These are phyloP conservation scores for Penicillium turbatum DNA, from an alignment of 495 filamentous ascomycete species.

Conservation along the genomic window DNA sequence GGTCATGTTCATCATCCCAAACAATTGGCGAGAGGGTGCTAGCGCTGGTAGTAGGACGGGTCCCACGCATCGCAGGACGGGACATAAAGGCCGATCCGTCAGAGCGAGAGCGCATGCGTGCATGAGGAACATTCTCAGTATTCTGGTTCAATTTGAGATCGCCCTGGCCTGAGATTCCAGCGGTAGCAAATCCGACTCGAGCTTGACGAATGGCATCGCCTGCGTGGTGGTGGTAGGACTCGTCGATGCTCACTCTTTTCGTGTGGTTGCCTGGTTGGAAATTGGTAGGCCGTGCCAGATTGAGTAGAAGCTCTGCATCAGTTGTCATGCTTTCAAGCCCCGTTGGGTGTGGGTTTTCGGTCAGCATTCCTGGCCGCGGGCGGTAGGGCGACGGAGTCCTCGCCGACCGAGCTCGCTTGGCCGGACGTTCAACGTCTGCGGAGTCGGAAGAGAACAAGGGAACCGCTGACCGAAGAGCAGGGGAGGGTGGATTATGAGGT, in stretches of 20 bases:
- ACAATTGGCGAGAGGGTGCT: constrained; percentile 35
- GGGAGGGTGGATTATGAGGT: constrained; percentile 33
- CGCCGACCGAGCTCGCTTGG: constrained; percentile 60
- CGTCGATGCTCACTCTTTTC: constrained; percentile 40
- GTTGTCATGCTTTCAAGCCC: constrained; percentile 44
- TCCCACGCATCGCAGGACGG: constrained; percentile 35
- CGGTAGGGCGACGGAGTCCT: constrained; percentile 48
- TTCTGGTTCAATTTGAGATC: constrained; percentile 14
- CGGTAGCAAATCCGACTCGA: constrained; percentile 20
- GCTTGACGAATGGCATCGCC: constrained; percentile 23
- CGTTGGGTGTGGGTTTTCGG: constrained; percentile 41
- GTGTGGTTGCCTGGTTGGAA: constrained; percentile 27
- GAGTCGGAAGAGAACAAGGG: constrained; percentile 34
- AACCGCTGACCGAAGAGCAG: constrained; percentile 22
- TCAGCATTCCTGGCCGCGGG: constrained; percentile 31
- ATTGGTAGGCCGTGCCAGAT: constrained; percentile 41
- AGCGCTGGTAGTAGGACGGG: constrained; percentile 42
- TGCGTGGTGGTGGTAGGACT: constrained; percentile 26
- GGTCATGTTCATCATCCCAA: constrained; percentile 37
- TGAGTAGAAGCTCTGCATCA: constrained; percentile 53
- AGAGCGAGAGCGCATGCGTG: constrained; percentile 44
- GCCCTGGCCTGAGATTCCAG: constrained; percentile 10
- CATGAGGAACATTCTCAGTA: constrained; percentile 23
- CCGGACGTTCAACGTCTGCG: constrained; percentile 43
- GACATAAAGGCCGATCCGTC: constrained; percentile 43